Conservation (phyloP, 768 basidiomycete genomes). For the Lactarius psammicola region DNA sequence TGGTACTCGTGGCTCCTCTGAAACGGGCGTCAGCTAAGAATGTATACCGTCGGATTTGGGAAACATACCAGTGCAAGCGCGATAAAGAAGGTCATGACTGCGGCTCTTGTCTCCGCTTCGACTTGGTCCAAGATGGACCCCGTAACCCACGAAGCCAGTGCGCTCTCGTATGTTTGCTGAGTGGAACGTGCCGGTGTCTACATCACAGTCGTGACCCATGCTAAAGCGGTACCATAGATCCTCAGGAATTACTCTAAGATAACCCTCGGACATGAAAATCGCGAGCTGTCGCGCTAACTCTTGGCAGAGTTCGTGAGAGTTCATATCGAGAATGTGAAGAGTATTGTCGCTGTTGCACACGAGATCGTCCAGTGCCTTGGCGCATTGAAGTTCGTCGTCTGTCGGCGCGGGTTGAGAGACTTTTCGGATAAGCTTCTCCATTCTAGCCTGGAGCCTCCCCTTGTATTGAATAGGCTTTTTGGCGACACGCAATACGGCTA, state of each 20-base stretch:
- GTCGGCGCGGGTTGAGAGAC: constrained; percentile 12
- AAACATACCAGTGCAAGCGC: constrained; percentile 18
- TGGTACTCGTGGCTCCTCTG: constrained; percentile 23
- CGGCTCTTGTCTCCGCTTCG: constrained; percentile 17
- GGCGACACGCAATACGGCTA: constrained; percentile 15
- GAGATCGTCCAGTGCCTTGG: constrained; percentile 12
- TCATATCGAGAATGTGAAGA: constrained; percentile 15
- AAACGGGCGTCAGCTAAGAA: constrained; percentile 4
- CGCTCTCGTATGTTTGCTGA: constrained; percentile 23
- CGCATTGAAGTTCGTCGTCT: constrained; percentile 3
- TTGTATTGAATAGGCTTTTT: constrained; percentile 11
- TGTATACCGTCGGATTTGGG: neutral
- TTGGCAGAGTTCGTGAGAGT: constrained; percentile 16
- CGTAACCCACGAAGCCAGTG: constrained; percentile 18
- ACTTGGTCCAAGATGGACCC: constrained; percentile 15
- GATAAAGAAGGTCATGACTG: constrained; percentile 20
- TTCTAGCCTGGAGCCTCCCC: constrained; percentile 8
- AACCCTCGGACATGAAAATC: constrained; percentile 25
- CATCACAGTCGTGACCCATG: neutral
- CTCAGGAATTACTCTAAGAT: constrained; percentile 18
- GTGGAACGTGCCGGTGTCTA: constrained; percentile 10
- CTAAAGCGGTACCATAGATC: constrained; percentile 21
- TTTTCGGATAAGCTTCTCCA: constrained; percentile 6
- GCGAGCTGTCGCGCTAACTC: constrained; percentile 24
- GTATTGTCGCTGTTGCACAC: neutral